Base-by-base conservation (phyloP, 192 early-diverging fungal species). In the Backusella luteola region DNA sequence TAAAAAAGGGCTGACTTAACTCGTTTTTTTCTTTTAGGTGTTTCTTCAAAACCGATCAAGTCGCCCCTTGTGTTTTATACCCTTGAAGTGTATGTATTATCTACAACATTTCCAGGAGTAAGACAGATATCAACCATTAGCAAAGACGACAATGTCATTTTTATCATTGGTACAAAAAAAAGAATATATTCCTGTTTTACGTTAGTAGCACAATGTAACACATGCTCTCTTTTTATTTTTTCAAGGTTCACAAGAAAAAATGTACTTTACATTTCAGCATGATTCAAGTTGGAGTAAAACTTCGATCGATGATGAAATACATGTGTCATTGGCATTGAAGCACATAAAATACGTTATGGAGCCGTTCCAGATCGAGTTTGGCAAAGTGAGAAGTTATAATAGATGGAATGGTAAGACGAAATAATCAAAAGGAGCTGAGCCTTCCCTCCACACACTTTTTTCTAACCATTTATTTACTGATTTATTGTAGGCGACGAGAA, bases 281-380 rank as follows among this genome's bases (percentile, higher is more conserved):
- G 26, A 41, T 4, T 34, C 52, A 41, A 66, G 73, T 17, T 74
- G 73, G 73, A 74, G 41, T 14, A 67, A 73, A 21, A 21, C 66
- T 32, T 73, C 56, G 21, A 73, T 56, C 14, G 49, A 69, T 21
- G 76, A 77, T 21, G 52, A 66, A 29, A 53, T 56, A 39, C 69
- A 53, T 11, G n/a, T 77, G 23, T 19, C 41, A 8, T 21, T 63
- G 15, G 49, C 49, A 46, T 34, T 49, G n/a, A 38, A 42, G 6
- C 76, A 73, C 41, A 36, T 78, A 44, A 44, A 56, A 32, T 66
- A 42, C 35, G 29, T 78, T 5, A 6, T 78, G 46, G 66, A 74
- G 2, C 77, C 77, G n/a, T 69, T 69, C 56, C 14, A 44, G 4
- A 78, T 78, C 26, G 77, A 78, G 17, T 74, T 78, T 69, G 66